These are phyloP conservation scores for Brassica balearica DNA, from an alignment of 441 rosid species.

Conservation along the genomic window DNA sequence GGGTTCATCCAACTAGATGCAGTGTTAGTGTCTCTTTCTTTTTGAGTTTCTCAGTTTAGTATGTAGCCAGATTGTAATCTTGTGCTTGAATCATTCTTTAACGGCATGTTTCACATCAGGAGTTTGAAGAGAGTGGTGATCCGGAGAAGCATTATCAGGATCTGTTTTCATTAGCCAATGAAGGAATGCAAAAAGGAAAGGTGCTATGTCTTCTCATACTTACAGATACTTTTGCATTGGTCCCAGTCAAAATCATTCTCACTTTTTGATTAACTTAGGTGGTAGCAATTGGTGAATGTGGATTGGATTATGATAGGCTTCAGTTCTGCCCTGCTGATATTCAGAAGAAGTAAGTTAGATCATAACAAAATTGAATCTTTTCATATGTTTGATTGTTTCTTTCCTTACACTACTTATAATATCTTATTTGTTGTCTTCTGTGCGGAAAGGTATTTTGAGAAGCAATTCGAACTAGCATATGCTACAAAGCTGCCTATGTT, in stretches of 20 bases:
- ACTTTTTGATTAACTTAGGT: conserved; percentile 50
- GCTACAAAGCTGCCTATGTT: conserved; percentile 95
- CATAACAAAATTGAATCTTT: background rate
- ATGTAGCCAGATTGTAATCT: background rate
- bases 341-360: conserved; percentile 76
- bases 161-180: conserved; percentile 74
- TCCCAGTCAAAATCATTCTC: background rate
- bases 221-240: background rate
- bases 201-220: conserved; percentile 44
- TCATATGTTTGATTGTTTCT: conserved; percentile 3
- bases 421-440: background rate
- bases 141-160: conserved; percentile 87
- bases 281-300: conserved; percentile 97
- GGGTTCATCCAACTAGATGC: conserved; percentile 98
- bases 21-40: conserved; percentile 51
- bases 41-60: background rate
- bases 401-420: conserved; percentile 15
- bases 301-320: conserved; percentile 93
- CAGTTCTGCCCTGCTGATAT: conserved; percentile 80
- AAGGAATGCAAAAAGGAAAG: conserved; percentile 94
- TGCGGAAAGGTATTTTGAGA: conserved; percentile 79
- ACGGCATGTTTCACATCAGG: conserved; percentile 27
- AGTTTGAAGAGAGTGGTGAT: conserved; percentile 84
- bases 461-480: conserved; percentile 92
- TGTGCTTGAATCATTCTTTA: conserved; percentile 27